Base-by-base conservation (phyloP, 805 yeast species). In the Ogataea kodamae region DNA sequence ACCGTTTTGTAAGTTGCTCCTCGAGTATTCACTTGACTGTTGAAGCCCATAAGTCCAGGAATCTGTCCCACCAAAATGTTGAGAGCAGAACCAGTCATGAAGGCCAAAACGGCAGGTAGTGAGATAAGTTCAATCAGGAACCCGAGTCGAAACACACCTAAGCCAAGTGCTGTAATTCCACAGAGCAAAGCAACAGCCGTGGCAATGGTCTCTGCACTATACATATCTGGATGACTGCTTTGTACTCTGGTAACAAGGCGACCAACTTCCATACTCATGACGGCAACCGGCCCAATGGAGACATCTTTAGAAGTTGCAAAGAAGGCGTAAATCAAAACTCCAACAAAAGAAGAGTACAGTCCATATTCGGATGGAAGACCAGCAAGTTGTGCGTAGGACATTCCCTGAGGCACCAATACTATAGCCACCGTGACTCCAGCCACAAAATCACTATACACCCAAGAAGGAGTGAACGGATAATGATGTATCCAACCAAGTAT, bases 301-400 rank as follows among this genome's bases (percentile, higher is more conserved):
- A 89, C 95, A 68, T 89, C 97, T 60, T 89, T 89, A 15, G 95
- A 83, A 9, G 97, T 89, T 9, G 97, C 97, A 62, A 89, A 89
- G 50, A 89, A 73, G 30, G 95, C 81, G 59, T 89, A 89, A 33
- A 83, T 75, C 52, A 87, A 72, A 9, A 88, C 95, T 54, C 97
- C 97, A 28, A 89, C 80, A 52, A 89, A 89, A 0, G 95, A 84
- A 9, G 96, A 85, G 61, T 89, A 89, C 28, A 89, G 72, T 30
- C 97, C 97, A 50, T 79, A 89, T 57, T 88, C 81, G 5, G 95
- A 77, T 5, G 78, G 68, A 41, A 89, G 70, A 5, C 83, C 78
- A 5, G 97, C 97, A 42, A 89, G 64, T 53, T 74, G 78, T 6
- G 97, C 97, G 55, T 89, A 89, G 0, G 96, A 88, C 97, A 89